A percentile compares a stretch with the other conserved stretches of the same genome.
These are phyloP conservation scores for Bipolaris gigantea DNA, from an alignment of 2,329 filamentous ascomycete species.

Conservation along the genomic window DNA sequence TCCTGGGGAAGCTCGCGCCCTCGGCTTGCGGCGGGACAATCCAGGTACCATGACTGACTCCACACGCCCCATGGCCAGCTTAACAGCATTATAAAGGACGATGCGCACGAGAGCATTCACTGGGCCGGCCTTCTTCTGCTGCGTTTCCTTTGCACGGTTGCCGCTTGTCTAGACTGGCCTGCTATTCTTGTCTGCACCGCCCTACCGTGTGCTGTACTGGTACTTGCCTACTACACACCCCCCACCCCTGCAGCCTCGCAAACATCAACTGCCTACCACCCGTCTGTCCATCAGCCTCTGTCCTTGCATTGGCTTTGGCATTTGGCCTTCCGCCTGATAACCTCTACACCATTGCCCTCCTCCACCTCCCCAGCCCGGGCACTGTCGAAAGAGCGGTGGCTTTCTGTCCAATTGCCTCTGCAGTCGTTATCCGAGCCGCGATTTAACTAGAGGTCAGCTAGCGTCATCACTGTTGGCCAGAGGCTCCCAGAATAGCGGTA, in stretches of 20 bases:
- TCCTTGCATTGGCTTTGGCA: background rate
- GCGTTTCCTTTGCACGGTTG: too few species aligned
- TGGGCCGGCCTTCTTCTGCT: background rate
- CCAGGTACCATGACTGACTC: conserved; percentile 15
- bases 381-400: conserved; percentile 31
- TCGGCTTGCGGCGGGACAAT: conserved; percentile 19
- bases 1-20: conserved; percentile 14
- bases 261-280: background rate
- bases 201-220: background rate
- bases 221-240: background rate
- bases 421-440: conserved; percentile 10
- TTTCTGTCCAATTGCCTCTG: conserved; percentile 36
- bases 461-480: conserved; percentile 1
- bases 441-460: background rate
- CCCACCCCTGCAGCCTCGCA: background rate
- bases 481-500: conserved; percentile 9
- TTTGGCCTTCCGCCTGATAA: background rate
- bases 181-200: background rate
- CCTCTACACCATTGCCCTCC: background rate
- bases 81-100: background rate
- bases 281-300: background rate
- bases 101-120: too few species aligned
- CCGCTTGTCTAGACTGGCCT: background rate
- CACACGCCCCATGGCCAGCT: background rate
- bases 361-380: conserved; percentile 9